phyloP scores from a whole-genome alignment of 2,329 filamentous ascomycete species.

The Colletotrichum noveboracense region DNA sequence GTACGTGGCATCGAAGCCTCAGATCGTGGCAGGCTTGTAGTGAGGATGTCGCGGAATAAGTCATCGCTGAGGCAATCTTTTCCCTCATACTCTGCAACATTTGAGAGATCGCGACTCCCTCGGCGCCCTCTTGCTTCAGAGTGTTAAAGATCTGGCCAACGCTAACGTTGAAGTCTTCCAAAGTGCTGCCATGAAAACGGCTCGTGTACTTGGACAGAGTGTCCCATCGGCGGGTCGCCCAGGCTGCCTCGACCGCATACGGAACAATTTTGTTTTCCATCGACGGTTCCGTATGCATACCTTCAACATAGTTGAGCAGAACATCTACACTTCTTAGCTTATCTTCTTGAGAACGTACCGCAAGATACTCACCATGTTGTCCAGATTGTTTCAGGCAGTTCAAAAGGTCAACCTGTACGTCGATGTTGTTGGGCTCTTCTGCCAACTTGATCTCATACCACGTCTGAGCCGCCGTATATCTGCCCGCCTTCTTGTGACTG shows the following conservation, averaged over 20 bases:
- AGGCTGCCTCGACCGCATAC: conserved; percentile 89
- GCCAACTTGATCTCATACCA: conserved; percentile 95
- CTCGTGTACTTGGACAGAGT: conserved; percentile 72
- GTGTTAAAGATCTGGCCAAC: conserved; percentile 67
- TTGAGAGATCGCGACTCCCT: conserved; percentile 56
- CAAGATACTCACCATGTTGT: conserved; percentile 74
- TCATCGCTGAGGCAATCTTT: conserved; percentile 75
- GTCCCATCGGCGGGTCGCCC: conserved; percentile 85
- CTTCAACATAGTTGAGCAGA: conserved; percentile 84
- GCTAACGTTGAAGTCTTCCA: conserved; percentile 80
- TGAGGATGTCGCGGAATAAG: conserved; percentile 77
- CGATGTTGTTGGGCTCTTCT: conserved; percentile 76
- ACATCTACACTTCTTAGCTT: conserved; percentile 63
- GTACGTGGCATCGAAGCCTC: conserved; percentile 84
- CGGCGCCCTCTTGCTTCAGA: conserved; percentile 59
- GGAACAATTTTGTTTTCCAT: conserved; percentile 72
- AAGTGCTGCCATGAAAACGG: conserved; percentile 55
- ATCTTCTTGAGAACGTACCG: not conserved
- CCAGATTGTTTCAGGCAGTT: conserved; percentile 94
- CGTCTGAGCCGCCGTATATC: conserved; percentile 93
- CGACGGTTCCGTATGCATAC: conserved; percentile 62
- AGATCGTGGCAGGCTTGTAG: conserved; percentile 83
- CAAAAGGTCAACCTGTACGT: conserved; percentile 83
- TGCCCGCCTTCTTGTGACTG: conserved; percentile 88
- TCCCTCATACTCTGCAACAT: conserved; percentile 70